Conservation (phyloP, 176 grass and related monocot species). For the Avena atlantica region DNA sequence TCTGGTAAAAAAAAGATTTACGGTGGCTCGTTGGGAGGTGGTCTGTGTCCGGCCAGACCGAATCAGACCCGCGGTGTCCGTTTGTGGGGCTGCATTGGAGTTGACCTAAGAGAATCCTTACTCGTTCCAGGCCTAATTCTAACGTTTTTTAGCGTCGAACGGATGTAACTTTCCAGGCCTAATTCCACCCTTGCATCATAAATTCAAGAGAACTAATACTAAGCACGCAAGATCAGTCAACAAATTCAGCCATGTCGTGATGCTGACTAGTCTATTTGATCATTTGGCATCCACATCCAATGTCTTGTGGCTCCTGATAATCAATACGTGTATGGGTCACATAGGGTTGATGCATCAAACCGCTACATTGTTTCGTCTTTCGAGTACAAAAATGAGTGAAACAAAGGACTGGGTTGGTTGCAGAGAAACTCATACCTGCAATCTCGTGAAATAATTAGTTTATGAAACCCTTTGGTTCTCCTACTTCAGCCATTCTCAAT, state of each 20-base stretch:
- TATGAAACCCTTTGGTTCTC: slow-evolving; percentile 10
- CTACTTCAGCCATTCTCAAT: slow-evolving; percentile 11
- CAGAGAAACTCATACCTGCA: slow-evolving; percentile 5
- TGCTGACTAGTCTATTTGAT: slow-evolving; percentile 38
- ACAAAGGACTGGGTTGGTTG: not conserved
- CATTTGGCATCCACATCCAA: slow-evolving; percentile 51
- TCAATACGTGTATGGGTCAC: slow-evolving; percentile 47
- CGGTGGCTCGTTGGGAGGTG: no score
- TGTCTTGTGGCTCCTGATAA: slow-evolving; percentile 42
- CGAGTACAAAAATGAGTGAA: slow-evolving; percentile 2
- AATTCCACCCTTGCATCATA: not conserved
- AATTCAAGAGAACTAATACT: slow-evolving; percentile 2
- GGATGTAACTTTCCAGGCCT: no score
- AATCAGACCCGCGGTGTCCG: no score
- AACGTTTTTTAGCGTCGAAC: no score
- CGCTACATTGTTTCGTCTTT: slow-evolving; percentile 17
- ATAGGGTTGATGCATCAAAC: slow-evolving; percentile 25
- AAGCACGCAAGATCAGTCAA: not conserved
- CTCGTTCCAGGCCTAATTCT: no score
- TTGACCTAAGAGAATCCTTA: no score
- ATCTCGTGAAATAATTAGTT: slow-evolving; percentile 4
- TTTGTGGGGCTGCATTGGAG: no score
- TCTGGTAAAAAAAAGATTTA: no score
- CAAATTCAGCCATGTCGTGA: slow-evolving; percentile 41
- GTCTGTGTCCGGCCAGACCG: no score